Evolutionary conservation across 2,329 filamentous ascomycete genomes (phyloP).

Genomic region (Epichloe typhina): DNA sequence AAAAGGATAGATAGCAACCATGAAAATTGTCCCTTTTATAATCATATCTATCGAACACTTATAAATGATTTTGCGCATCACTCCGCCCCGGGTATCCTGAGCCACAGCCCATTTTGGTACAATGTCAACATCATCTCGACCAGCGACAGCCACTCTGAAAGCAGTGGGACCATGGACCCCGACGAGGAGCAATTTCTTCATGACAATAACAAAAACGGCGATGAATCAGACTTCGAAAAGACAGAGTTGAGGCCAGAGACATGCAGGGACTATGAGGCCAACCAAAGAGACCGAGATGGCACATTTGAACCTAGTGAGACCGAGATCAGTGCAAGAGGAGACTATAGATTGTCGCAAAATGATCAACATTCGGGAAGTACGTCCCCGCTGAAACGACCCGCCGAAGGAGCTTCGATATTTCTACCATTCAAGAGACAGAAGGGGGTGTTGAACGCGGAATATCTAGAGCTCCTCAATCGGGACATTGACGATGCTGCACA

Average conservation of each 20-base stretch:
- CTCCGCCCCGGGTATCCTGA: background rate
- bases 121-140: conserved; percentile 16
- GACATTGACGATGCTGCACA: conserved; percentile 41
- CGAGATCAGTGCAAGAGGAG: background rate
- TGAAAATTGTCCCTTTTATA: background rate
- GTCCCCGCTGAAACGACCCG: conserved; percentile 18
- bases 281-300: background rate
- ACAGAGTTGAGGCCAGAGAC: background rate
- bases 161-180: conserved; percentile 18
- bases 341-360: background rate
- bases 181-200: conserved; percentile 10
- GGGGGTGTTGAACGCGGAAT: conserved; percentile 29
- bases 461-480: conserved; percentile 40
- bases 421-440: conserved; percentile 33
- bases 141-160: conserved; percentile 7
- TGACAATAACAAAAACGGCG: conserved; percentile 3
- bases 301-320: conserved; percentile 4
- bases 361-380: conserved; percentile 4
- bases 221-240: background rate
- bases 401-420: conserved; percentile 10
- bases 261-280: background rate
- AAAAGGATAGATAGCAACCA: background rate
- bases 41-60: background rate
- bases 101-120: conserved; percentile 9
- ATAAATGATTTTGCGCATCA: background rate